Evolutionary conservation across 495 filamentous ascomycete species (phyloP).

Genomic region (Trichoderma reesei): DNA sequence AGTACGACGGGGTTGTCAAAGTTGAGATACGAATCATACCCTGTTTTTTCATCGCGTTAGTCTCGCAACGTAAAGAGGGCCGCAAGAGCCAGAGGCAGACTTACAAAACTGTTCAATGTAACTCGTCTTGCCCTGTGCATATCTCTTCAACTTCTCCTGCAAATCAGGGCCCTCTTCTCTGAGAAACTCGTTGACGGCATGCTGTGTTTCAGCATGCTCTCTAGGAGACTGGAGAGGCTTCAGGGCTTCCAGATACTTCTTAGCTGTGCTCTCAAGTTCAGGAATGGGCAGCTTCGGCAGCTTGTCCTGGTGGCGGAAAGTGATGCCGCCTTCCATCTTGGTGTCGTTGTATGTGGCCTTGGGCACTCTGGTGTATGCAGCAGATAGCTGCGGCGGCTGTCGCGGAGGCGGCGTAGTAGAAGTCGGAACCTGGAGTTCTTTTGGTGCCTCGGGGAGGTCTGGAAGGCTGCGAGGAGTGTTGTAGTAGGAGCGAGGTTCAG

Average conservation of each 20-base stretch:
- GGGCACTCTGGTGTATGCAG: slow-evolving; percentile 16
- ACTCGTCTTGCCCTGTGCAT: slow-evolving; percentile 86
- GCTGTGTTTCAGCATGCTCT: slow-evolving; percentile 75
- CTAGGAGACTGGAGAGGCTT: slow-evolving; percentile 68
- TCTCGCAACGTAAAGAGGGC: neutral
- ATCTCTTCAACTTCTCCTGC: slow-evolving; percentile 83
- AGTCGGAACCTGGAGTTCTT: slow-evolving; percentile 12
- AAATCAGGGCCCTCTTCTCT: slow-evolving; percentile 73
- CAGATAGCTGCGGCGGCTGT: neutral
- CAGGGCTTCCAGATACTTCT: slow-evolving; percentile 72
- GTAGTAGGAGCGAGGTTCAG: slow-evolving; percentile 25
- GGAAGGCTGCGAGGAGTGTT: slow-evolving; percentile 21
- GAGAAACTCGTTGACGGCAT: slow-evolving; percentile 77
- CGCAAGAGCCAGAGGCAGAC: slow-evolving; percentile 23
- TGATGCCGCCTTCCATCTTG: slow-evolving; percentile 54
- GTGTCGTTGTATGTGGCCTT: slow-evolving; percentile 30
- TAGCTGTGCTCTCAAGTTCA: slow-evolving; percentile 71
- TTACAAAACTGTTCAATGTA: slow-evolving; percentile 99
- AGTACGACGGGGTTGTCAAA: slow-evolving; percentile 96
- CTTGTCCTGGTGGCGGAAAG: slow-evolving; percentile 80
- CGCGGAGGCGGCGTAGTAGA: neutral
- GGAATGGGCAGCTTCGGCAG: slow-evolving; percentile 91
- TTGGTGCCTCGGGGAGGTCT: slow-evolving; percentile 21
- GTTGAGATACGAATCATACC: slow-evolving; percentile 98
- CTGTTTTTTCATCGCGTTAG: slow-evolving; percentile 38